Evolutionary conservation across 2,329 filamentous ascomycete species (phyloP).

Genomic region (Colletotrichum echinochloae): DNA sequence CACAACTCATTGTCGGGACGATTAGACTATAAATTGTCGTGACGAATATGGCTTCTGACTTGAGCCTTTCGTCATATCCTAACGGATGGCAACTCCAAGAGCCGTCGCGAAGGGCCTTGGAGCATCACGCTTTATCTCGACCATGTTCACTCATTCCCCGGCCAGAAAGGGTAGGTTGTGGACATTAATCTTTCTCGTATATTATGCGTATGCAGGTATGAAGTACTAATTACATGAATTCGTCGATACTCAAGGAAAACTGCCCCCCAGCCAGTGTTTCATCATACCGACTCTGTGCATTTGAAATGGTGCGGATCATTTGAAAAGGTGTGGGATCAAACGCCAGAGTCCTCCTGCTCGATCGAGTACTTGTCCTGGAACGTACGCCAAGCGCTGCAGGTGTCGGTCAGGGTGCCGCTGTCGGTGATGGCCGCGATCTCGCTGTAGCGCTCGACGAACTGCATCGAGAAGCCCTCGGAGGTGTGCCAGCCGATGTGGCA

Average conservation of each 20-base stretch:
- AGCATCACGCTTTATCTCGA: neutral
- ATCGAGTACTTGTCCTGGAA: constrained; percentile 33
- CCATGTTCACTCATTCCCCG: no score
- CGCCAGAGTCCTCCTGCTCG: constrained; percentile 44
- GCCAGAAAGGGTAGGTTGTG: no score
- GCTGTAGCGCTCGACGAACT: constrained; percentile 43
- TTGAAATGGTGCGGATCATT: no score
- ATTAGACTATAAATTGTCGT: constrained; percentile 14
- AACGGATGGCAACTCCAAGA: neutral
- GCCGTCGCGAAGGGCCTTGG: neutral
- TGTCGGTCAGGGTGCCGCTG: constrained; percentile 21
- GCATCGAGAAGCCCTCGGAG: constrained; percentile 43
- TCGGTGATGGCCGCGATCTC: constrained; percentile 41
- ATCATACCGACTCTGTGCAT: no score
- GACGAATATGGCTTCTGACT: constrained; percentile 1
- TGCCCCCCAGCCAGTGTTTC: no score
- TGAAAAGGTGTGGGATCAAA: constrained; percentile 20
- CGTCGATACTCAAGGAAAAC: no score
- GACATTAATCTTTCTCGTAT: no score
- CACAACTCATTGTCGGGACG: neutral
- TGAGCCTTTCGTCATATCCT: neutral
- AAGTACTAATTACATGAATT: no score
- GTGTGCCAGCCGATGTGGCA: constrained; percentile 63
- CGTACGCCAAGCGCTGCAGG: constrained; percentile 39
- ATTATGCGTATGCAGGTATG: no score